Evolutionary conservation across 164 flowering plant species (phyloP), one percentile per base, ranked within the genome.

Genomic region (Umbellularia californica): DNA sequence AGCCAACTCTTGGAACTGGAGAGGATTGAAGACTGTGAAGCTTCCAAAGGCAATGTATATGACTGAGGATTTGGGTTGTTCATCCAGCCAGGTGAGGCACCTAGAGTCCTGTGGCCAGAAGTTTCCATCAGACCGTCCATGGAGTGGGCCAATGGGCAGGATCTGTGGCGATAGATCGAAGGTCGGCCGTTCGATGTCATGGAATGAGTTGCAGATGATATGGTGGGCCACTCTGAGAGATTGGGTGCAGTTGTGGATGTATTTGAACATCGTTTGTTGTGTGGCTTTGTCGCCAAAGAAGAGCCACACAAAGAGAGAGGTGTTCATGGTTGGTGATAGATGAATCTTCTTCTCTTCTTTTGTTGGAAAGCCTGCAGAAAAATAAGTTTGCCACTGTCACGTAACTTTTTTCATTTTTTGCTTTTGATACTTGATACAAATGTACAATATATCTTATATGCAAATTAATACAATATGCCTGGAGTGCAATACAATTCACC

Each of bases 171-270:
- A 14, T 17, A 62, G 30, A 2, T 58, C 17, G 51, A 33, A 62
- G 17, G 67, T 24, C 0, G 74, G 74, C 1, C 77, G 76, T 70
- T 85, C 86, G 3, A 85, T 79, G 20, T 82, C 86, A 17, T 65
- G 25, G 47, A 67, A 72, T 24, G 88, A 79, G 81, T 85, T 85
- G 85, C 88, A 84, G 14, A 85, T 58, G 4, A 79, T 13, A 77
- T 68, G 76, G 5, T 84, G 76, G 12, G 71, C 78, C 1, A 28
- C 20, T 70, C 75, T 76, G 22, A 63, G 10, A 14, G 65, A 14
- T 33, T 77, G 2, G 74, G 55, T 80, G 70, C 14, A 50, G 15
- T 72, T 52, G 3, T 68, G 11, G 27, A 72, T 24, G 50, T 23
- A 12, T 22, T 71, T n/a, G 17, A 80, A 79, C 2, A 82, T 1